Evolutionary conservation across 495 filamentous ascomycete species (phyloP).

Genomic region (Aspergillus cavernicola): DNA sequence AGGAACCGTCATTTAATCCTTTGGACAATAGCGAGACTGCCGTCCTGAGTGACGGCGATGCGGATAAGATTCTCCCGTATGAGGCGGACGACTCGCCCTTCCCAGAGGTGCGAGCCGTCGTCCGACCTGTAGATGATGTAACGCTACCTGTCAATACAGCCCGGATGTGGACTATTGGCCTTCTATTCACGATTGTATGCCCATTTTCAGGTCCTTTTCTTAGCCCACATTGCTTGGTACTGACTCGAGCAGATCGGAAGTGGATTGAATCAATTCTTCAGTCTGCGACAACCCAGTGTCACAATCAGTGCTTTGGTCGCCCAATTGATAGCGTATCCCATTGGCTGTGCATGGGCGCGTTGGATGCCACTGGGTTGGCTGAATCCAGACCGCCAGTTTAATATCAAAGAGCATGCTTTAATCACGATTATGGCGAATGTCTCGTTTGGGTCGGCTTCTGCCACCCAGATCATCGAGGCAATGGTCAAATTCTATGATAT

Average conservation of each 20-base stretch:
- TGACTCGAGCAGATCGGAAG: slow-evolving; percentile 46
- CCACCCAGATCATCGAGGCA: slow-evolving; percentile 66
- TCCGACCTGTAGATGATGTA: slow-evolving; percentile 57
- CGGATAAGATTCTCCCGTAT: slow-evolving; percentile 35
- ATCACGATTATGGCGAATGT: slow-evolving; percentile 72
- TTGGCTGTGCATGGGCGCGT: slow-evolving; percentile 59
- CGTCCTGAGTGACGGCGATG: slow-evolving; percentile 37
- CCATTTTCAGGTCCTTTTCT: no score
- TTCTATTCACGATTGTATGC: slow-evolving; percentile 56
- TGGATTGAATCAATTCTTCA: slow-evolving; percentile 71
- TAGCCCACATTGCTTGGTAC: no score
- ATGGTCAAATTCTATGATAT: slow-evolving; percentile 65
- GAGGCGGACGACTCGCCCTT: slow-evolving; percentile 66
- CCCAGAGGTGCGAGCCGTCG: slow-evolving; percentile 54
- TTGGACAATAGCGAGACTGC: slow-evolving; percentile 9
- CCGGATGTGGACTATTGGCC: slow-evolving; percentile 69
- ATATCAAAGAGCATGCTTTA: slow-evolving; percentile 75
- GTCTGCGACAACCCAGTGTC: slow-evolving; percentile 55
- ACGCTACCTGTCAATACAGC: slow-evolving; percentile 64
- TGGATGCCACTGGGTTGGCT: slow-evolving; percentile 53
- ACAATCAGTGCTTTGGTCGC: slow-evolving; percentile 64
- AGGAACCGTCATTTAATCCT: neutral
- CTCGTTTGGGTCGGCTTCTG: slow-evolving; percentile 59
- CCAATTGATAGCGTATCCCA: slow-evolving; percentile 67
- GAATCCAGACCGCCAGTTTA: slow-evolving; percentile 70